Base-by-base conservation (phyloP, 495 filamentous ascomycete genomes). In the Polyplosphaeria fusca region DNA sequence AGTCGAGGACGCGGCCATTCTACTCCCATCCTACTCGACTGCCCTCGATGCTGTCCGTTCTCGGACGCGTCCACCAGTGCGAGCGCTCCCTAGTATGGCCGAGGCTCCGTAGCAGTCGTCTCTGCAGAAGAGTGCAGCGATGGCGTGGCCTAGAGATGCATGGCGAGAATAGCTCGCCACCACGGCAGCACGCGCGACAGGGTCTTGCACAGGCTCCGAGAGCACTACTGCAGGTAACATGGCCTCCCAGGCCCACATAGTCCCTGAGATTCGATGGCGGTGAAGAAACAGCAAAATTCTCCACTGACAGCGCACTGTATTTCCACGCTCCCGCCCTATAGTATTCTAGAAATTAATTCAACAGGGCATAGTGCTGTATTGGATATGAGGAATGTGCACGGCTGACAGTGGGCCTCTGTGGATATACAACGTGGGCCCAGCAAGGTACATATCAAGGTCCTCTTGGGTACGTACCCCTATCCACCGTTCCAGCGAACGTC, bases 221-320 rank as follows among this genome's bases (percentile, higher is more conserved):
- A 47, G 39, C 57, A 42, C 58, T 61, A 61, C 50, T 61, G 58
- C 58, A 61, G 43, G 57, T 42, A 47, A 43, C 49, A 39, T 44
- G 30, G 30, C 7, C 19, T 16, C 35, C 42, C 28, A 24, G 27
- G 16, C 23, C 43, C 41, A 42, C 49, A 20, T 44, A 19, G 46
- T 51, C 46, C 52, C 58, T 49, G 58, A 48, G n/a, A 23, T 53
- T 13, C 30, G 27, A 35, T 27, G 47, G 59, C 59, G 59, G 59
- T 62, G 59, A 62, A 50, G 28, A 32, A 26, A 40, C 30, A 49
- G 19, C 50, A 54, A 41, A 35, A 44, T 28, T 42, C 38, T 61
- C 46, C 16, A 26, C 50, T n/a, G 45, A 41, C 59, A 62, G 28
- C 59, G 28, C 59, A 62, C 40, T 32, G 45, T 32, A 28, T 46